These are phyloP conservation scores for Dryas integrifolia DNA, from an alignment of 331 rosid species.

Conservation along the genomic window DNA sequence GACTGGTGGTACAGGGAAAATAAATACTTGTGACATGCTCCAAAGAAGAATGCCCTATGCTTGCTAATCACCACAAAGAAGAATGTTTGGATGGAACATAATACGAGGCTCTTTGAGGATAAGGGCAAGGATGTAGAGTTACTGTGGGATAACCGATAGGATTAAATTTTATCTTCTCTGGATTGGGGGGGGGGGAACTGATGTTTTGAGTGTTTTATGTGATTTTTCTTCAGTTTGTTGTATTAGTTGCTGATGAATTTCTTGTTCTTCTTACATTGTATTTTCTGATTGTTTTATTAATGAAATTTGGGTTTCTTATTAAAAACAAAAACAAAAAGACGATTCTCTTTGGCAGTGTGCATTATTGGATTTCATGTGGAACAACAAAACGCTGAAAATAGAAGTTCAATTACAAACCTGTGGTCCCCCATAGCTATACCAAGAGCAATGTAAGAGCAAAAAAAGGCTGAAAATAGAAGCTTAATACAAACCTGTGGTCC, in stretches of 20 bases:
- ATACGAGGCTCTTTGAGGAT: neutral
- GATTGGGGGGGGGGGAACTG: neutral
- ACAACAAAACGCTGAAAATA: no score
- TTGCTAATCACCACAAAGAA: neutral
- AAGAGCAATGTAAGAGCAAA: neutral
- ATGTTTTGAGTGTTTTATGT: neutral
- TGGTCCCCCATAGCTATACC: no score
- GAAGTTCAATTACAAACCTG: no score
- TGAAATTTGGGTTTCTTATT: neutral
- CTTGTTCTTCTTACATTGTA: neutral
- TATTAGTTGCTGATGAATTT: neutral
- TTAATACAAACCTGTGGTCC: constrained; percentile 68
- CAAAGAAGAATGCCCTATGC: neutral
- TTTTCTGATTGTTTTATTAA: neutral
- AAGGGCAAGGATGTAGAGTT: neutral
- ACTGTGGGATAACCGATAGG: neutral
- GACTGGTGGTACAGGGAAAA: neutral
- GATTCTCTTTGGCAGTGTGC: neutral
- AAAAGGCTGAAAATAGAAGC: constrained; percentile 20
- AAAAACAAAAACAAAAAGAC: neutral
- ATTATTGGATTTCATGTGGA: no score
- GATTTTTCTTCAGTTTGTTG: neutral
- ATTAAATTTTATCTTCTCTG: neutral
- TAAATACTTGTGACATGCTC: neutral
- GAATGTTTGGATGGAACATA: neutral